A percentile compares a stretch with the other conserved stretches of the same genome.
Evolutionary conservation across 108 stramenopile genomes (phyloP).

Genomic region (Discostella pseudostelligera): DNA sequence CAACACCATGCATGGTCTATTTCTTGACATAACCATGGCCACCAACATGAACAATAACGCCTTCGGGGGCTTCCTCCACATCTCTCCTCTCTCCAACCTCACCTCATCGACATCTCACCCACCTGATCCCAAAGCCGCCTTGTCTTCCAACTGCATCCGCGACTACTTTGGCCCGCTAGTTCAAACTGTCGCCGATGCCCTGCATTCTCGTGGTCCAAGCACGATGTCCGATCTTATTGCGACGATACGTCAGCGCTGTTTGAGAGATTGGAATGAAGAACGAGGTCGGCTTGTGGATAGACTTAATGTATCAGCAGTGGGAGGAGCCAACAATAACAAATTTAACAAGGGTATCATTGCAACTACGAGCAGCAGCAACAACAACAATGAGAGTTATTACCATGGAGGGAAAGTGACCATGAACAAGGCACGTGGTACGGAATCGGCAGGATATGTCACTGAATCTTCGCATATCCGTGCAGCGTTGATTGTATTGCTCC

Average conservation of each 20-base stretch:
- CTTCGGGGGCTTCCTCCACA: conserved; percentile 67
- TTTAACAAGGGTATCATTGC: neutral
- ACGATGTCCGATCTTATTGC: conserved; percentile 51
- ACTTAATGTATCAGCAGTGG: conserved; percentile 17
- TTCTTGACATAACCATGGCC: neutral
- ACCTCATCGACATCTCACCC: conserved; percentile 48
- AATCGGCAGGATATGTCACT: conserved; percentile 45
- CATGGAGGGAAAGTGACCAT: conserved; percentile 29
- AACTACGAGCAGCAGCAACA: neutral
- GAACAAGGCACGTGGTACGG: conserved; percentile 47
- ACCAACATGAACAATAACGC: conserved; percentile 56
- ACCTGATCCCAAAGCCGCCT: conserved; percentile 49
- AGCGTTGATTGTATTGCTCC: conserved; percentile 69
- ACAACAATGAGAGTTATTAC: conserved; percentile 8
- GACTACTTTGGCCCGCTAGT: conserved; percentile 78
- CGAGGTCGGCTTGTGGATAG: conserved; percentile 35
- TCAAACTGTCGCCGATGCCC: conserved; percentile 75
- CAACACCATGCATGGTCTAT: too few relatives aligned
- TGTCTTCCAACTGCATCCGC: conserved; percentile 75
- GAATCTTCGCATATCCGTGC: conserved; percentile 57
- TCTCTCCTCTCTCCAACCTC: conserved; percentile 56
- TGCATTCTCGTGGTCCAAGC: conserved; percentile 53
- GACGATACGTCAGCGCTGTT: conserved; percentile 44
- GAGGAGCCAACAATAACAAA: neutral
- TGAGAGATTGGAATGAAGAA: conserved; percentile 45